Evolutionary conservation across 176 grass and related monocot genomes (phyloP).

Genomic region (Oryza nivara): DNA sequence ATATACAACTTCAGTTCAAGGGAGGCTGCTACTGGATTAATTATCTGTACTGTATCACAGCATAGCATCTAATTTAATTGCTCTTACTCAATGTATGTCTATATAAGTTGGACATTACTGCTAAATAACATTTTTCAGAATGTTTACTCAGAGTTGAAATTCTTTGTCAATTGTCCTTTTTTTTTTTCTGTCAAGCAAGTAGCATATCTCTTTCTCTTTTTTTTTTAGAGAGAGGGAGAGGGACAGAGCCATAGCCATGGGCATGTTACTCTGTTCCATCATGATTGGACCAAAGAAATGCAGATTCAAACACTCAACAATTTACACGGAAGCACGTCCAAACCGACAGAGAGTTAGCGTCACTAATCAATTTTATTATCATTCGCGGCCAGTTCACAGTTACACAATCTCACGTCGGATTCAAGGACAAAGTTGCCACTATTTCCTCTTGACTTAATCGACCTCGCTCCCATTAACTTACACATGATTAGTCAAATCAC

Average conservation of each 20-base stretch:
- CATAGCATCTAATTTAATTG: conserved; percentile 42
- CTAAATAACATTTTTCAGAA: conserved; percentile 21
- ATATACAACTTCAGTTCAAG: conserved; percentile 1
- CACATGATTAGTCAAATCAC: not conserved
- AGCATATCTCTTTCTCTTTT: not conserved
- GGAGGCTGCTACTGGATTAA: not conserved
- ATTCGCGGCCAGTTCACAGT: not conserved
- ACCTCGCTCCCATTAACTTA: not conserved
- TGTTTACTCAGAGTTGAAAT: not conserved
- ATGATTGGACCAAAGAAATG: not conserved
- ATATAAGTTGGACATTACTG: conserved; percentile 34
- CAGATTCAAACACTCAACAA: not conserved
- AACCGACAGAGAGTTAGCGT: not conserved
- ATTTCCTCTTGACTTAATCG: not conserved
- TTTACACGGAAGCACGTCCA: conserved; percentile 24
- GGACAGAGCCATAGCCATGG: not conserved
- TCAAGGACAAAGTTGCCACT: not conserved
- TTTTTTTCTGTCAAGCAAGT: not conserved
- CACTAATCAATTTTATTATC: not conserved
- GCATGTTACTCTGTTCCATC: not conserved
- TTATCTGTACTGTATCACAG: conserved; percentile 36
- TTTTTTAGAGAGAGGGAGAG: not conserved
- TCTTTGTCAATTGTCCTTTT: not conserved
- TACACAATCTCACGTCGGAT: conserved; percentile 13
- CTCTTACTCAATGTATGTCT: conserved; percentile 9